Base-by-base conservation (phyloP, 1,284 basidiomycete species). In the Irpex sp. region DNA sequence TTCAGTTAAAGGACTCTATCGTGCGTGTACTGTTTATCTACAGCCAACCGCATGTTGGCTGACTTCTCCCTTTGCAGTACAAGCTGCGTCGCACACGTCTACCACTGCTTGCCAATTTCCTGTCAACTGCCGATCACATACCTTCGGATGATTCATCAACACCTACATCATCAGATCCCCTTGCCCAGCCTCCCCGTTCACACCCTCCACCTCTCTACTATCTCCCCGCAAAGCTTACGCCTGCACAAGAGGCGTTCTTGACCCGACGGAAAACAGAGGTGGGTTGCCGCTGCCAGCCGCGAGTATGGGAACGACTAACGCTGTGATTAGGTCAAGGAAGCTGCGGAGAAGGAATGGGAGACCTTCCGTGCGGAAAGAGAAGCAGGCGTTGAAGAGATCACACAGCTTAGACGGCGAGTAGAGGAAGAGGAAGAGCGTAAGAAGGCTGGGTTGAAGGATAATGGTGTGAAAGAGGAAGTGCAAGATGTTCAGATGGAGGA, bases 131-230 rank as follows among this genome's bases (percentile, higher is more conserved):
- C 64, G 90, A 92, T 73, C 74, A 75, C 59, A 84, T 91, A 60
- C 80, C 82, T 45, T 69, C 78, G 23, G 69, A 71, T 23, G 72
- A 73, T 60, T 51, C 68, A 37, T 61, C 64, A 51, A 57, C 63
- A 53, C 63, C 71, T 65, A 58, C 74, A 53, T 70, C 77, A 45
- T 67, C 73, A 47, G 79, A 80, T 62, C 76, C 81, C 18, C 77
- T 85, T 47, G 74, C 78, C 23, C 76, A 77, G n/a, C 80, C 81
- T 2, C 80, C 81, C 28, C 81, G 86, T 60, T 78, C 84, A 23
- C 86, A 90, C 63, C 88, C 88, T 18, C 86, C 90, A 42, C 87
- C 90, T 4, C 67, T 92, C 9, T 91, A 87, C 70, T 92, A 90
- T 67, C 82, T 91, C 51, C 90, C 90, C 18, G 82, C 81, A 23